phyloP scores from a whole-genome alignment of 1,284 basidiomycete species.

The Boletus nobilissimus region DNA sequence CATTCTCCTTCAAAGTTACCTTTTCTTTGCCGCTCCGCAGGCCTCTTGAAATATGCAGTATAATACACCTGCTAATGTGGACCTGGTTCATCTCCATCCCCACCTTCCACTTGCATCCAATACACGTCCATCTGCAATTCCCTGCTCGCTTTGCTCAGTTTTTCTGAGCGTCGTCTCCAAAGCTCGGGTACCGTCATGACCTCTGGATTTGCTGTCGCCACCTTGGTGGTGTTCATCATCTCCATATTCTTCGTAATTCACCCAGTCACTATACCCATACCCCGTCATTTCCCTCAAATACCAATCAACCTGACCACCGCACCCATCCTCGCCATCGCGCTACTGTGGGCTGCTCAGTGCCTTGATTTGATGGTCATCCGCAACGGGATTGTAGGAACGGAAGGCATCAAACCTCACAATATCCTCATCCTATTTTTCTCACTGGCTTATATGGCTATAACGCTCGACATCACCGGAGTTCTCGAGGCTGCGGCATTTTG shows the following conservation, averaged over 20 bases:
- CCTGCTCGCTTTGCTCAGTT: too few species aligned
- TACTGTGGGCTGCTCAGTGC: conserved; percentile 81
- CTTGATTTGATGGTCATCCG: conserved; percentile 73
- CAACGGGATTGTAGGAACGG: conserved; percentile 76
- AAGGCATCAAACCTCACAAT: conserved; percentile 89
- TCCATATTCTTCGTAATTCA: conserved; percentile 79
- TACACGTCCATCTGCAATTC: too few species aligned
- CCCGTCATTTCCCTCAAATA: conserved; percentile 51
- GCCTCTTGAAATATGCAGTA: too few species aligned
- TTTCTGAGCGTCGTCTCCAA: too few species aligned
- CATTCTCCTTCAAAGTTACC: too few species aligned
- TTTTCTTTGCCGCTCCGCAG: too few species aligned
- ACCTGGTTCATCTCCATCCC: too few species aligned
- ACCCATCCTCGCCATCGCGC: conserved; percentile 81
- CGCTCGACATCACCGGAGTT: conserved; percentile 90
- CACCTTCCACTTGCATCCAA: too few species aligned
- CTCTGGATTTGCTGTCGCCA: conserved; percentile 64
- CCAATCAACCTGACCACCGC: conserved; percentile 77
- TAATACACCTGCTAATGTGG: too few species aligned
- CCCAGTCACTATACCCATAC: conserved; percentile 65
- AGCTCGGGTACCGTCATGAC: too few species aligned
- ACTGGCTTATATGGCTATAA: conserved; percentile 93
- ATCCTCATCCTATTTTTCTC: conserved; percentile 94
- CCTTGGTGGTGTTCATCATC: conserved; percentile 74
- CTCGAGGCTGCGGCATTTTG: conserved; percentile 88